Base-by-base conservation (phyloP, 73 alveolate genomes). In the Symbiodinium natans region DNA sequence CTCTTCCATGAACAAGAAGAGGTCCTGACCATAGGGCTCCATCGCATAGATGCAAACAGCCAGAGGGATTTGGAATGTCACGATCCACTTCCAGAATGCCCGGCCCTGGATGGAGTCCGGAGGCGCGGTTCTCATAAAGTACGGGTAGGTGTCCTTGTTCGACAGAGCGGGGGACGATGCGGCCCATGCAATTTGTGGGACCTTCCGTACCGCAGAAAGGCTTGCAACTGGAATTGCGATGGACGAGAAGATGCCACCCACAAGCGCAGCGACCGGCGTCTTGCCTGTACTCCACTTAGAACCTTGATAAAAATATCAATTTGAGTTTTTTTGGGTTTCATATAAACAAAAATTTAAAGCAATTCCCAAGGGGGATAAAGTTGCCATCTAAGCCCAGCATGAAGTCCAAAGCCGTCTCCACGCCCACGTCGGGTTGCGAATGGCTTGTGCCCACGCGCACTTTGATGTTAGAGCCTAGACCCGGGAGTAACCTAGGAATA, bases 401-500 rank as follows among this genome's bases (percentile, higher is more conserved):
- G 42, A 52, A 56, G 63, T 87, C 94, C 71, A 87, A 9, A 17
- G 94, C 94, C n/a, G 94, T 87, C 21, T 38, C 84, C 17, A 87
- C 68, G 29, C 94, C 94, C 39, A 87, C 85, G 41, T 85, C 93
- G 1, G 95, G 73, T 56, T 86, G 46, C 13, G 94, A 86, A 31
- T 86, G 82, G 54, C 94, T 86, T 23, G 94, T 86, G 82, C 94
- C 94, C 0, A 86, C 54, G 84, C 83, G 94, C 84, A 86, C 25
- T 1, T 71, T 54, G 39, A 86, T 4, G 38, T 84, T 84, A n/a
- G 7, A 63, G 39, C 43, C 83, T 68, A 1, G 87, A 15, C 31
- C 93, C 93, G n/a, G n/a, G n/a, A n/a, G n/a, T n/a, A n/a, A n/a
- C n/a, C n/a, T n/a, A n/a, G n/a, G n/a, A n/a, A n/a, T n/a, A n/a